Base-by-base conservation (phyloP, 441 rosid species). In the Erodium trifolium region DNA sequence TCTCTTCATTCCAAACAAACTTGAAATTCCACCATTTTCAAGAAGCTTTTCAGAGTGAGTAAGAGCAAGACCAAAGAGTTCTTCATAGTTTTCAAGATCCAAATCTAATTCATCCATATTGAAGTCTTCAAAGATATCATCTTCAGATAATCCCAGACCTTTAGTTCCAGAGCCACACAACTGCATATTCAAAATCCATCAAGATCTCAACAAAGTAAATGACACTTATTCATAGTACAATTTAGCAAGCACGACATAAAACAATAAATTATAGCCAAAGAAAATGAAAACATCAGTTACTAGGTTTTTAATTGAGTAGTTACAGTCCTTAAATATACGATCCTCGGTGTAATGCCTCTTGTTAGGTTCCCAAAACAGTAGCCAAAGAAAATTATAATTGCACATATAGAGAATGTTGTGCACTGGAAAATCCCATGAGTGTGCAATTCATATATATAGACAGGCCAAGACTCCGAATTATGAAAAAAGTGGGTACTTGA, bases 21-120 rank as follows among this genome's bases (percentile, higher is more conserved):
- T 83, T 70, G 84, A 95, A 5, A 95, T 81, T 53, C 98, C 99
- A 71, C 91, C 88, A 78, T 90, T 87, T 75, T 88, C 93, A 73
- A 95, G 77, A 65, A 92, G 88, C 81, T 90, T 88, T 74, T 86
- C 96, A 0, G 96, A 80, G 71, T 88, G 82, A 79, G 87, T 88
- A 35, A 94, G 89, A 70, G 97, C 83, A 34, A 82, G 75, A 45
- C 98, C 96, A 70, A 95, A 95, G 68, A 95, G 96, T 80, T 95
- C 98, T 73, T 95, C 99, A 75, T 92, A 92, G 75, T 89, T 88
- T 81, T 95, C 98, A 31, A 90, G 80, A 74, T 81, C 85, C 85
- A 95, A 71, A 75, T 89, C 97, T 77, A 95, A 69, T 81, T 92
- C 98, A 81, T 89, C 96, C 93, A 92, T 90, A 82, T 88, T 77